Conservation (phyloP, 202 grass and related monocot genomes). For the Zizania palustris region DNA sequence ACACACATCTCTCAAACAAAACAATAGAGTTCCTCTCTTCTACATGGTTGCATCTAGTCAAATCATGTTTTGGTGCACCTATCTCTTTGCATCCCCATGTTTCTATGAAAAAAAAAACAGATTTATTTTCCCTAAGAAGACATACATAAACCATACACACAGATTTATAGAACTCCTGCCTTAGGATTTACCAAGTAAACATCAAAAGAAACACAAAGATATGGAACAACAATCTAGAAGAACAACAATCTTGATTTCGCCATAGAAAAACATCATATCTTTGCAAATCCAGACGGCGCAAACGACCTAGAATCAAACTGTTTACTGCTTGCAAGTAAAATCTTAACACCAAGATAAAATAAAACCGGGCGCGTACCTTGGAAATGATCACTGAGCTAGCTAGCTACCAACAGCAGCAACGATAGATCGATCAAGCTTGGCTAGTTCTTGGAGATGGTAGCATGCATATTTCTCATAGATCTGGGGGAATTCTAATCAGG, state of each 20-base stretch:
- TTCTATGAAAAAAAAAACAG: too few relatives aligned
- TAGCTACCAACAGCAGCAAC: neutral
- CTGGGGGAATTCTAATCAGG: neutral
- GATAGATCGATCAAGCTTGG: too few relatives aligned
- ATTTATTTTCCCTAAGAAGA: too few relatives aligned
- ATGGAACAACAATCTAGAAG: neutral
- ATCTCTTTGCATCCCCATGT: too few relatives aligned
- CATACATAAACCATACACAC: neutral
- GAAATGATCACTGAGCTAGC: neutral
- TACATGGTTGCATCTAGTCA: too few relatives aligned
- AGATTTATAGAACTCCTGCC: neutral
- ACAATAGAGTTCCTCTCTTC: too few relatives aligned
- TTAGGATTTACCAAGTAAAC: neutral
- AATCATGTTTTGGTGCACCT: too few relatives aligned
- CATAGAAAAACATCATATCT: neutral
- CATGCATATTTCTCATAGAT: neutral
- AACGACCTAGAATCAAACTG: neutral
- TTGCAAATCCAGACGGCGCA: neutral
- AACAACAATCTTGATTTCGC: neutral
- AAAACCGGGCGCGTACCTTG: neutral
- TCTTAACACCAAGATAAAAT: neutral
- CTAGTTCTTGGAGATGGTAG: neutral
- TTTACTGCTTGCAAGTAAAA: neutral
- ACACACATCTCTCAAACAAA: too few relatives aligned
- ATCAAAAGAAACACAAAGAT: too few relatives aligned